Percentiles rank a stretch among this genome's conserved stretches.
Conservation (phyloP, 2,329 filamentous ascomycete species). For the Beauveria medogensis region DNA sequence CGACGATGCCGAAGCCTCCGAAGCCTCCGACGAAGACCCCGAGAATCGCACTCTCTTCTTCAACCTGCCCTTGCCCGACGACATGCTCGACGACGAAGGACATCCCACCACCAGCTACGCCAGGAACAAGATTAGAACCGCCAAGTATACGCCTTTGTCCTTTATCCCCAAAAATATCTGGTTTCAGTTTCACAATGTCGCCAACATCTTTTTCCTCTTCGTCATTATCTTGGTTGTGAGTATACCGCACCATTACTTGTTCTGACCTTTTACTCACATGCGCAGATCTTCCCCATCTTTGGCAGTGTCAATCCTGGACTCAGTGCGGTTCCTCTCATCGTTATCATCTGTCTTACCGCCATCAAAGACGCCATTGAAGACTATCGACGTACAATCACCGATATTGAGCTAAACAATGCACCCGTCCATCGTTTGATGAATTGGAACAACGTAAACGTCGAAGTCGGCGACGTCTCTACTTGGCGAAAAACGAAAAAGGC, state of each 20-base stretch:
- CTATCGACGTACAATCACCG: conserved; percentile 81
- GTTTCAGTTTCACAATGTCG: conserved; percentile 97
- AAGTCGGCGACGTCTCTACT: conserved; percentile 72
- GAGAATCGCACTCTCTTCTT: conserved; percentile 64
- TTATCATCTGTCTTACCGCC: conserved; percentile 80
- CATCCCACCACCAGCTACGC: conserved; percentile 61
- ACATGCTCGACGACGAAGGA: conserved; percentile 74
- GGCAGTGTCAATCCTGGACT: conserved; percentile 84
- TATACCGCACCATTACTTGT: conserved; percentile 4
- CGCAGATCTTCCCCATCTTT: conserved; percentile 91
- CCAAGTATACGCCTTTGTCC: conserved; percentile 92
- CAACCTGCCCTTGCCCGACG: conserved; percentile 70
- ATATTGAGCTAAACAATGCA: conserved; percentile 93
- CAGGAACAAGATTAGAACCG: conserved; percentile 94
- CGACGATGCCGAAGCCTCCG: conserved; percentile 21
- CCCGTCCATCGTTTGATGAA: conserved; percentile 82
- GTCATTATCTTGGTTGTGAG: conserved; percentile 89
- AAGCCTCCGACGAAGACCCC: conserved; percentile 31
- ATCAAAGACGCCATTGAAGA: conserved; percentile 96
- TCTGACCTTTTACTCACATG: conserved; percentile 11
- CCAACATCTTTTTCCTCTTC: conserved; percentile 97
- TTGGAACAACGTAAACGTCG: conserved; percentile 89
- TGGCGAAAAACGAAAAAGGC: conserved; percentile 94
- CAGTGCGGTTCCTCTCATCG: conserved; percentile 83
- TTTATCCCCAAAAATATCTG: conserved; percentile 96